Percentiles rank a stretch among this genome's conserved stretches.
phyloP scores from a whole-genome alignment of 108 stramenopile species.

The Cyclostephanos invisitatus region DNA sequence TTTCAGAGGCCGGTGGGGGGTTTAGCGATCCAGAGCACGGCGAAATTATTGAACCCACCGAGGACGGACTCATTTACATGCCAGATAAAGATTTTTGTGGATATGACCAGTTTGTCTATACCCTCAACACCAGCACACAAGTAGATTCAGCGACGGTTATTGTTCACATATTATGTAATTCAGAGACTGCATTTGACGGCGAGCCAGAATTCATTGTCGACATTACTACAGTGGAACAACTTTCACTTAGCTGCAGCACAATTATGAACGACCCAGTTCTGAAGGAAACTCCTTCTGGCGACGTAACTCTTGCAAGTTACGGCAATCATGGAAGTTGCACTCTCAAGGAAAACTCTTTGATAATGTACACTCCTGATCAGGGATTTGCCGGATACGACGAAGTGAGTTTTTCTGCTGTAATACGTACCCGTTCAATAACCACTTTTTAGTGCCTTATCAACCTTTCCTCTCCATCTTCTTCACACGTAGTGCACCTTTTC shows the following conservation, averaged over 20 bases:
- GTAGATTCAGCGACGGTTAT: slow-evolving; percentile 4
- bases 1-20: neutral
- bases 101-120: slow-evolving; percentile 1
- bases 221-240: neutral
- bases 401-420: neutral
- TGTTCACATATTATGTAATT: slow-evolving; percentile 12
- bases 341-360: neutral
- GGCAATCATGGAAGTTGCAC: neutral
- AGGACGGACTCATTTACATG: slow-evolving; percentile 12
- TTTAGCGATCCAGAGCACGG: slow-evolving; percentile 9
- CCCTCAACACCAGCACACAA: neutral
- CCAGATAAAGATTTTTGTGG: slow-evolving; percentile 15
- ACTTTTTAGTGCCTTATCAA: neutral
- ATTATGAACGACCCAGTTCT: slow-evolving; percentile 8
- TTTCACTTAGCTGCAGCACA: neutral
- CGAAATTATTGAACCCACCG: neutral
- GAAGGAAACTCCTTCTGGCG: neutral
- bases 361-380: slow-evolving; percentile 7
- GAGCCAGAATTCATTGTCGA: no score
- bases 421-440: neutral
- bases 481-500: slow-evolving; percentile 2
- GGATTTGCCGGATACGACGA: slow-evolving; percentile 10
- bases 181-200: neutral
- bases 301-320: neutral
- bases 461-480: neutral